Evolutionary conservation across 1,139 yeast species (phyloP), one percentile per base, ranked within the genome.

Genomic region (Saccharomyces pastorianus): DNA sequence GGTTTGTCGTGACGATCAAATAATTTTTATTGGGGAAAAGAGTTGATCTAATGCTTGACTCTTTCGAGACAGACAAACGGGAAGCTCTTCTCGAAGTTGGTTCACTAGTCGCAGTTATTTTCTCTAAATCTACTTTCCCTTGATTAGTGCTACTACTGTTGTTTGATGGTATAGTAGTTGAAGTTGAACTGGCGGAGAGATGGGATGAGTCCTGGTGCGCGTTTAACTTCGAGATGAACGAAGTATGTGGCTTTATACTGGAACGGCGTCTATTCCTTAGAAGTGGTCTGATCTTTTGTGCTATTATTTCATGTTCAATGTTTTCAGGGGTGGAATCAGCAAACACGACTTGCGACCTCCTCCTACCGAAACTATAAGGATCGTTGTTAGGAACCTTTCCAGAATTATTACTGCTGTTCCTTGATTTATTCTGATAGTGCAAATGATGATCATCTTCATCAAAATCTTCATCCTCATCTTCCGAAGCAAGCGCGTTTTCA

Each of bases 401-500:
- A 51, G 46, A 48, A 48, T 49, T 42, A 49, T 55, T n/a, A 31
- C 47, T 48, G 29, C 48, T 7, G 47, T 50, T 29, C 32, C 38
- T 70, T 75, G 6, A 67, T 72, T 20, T 67, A 73, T 49, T 63
- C 67, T 47, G 49, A 47, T 28, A 27, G 25, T 47, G 29, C 6
- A 8, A 28, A 47, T 47, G 34, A 4, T 47, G 42, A 17, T 27
- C 26, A 47, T 27, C 29, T 8, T 44, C 53, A 11, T 52, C 65
- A 28, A 55, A 57, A 29, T 59, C 59, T 11, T 57, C 61, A 48
- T 64, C 66, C 41, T 62, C 68, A 23, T 71, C 75, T 27, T 70
- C 74, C 4, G 71, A 67, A 3, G 73, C 75, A 38, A 76, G 59
- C 6, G 72, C 77, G 55, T 74, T 74, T 54, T 78, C 82, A 51